Evolutionary conservation across 1,284 basidiomycete genomes (phyloP), one percentile per base, ranked within the genome.

Genomic region (Afroboletus lepidellus): DNA sequence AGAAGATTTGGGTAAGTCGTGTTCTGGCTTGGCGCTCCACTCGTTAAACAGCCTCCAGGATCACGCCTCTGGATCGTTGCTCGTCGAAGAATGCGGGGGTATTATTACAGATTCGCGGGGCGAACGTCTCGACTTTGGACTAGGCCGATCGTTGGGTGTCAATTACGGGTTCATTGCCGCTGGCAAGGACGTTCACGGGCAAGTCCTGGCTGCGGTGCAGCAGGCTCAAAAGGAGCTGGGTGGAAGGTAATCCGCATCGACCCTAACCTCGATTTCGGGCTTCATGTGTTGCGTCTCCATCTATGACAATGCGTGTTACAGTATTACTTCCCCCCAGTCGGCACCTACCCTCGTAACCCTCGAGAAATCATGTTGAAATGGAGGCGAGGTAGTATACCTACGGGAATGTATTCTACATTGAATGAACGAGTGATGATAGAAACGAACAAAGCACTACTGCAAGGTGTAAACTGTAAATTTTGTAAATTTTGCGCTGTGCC

Each of bases 1-100:
- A 96, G 70, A 96, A 95, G 73, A 94, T 97, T 39, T 97, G 92
- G 93, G 85, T 86, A 51, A 52, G 77, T 65, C 3, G 16, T 0
- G 8, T 7, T 12, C 3, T 16, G 8, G 5, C 20, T 6, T 21
- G 3, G 15, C 34, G 7, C 21, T 1, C 2, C 1, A n/a, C 1
- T 16, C 24, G 8, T 18, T 33, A 18, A 41, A 41, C 12, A 2
- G 16, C 3, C 24, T 41, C 3, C 32, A 85, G 91, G 97, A 99
- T 68, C 97, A 98, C 66, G 95, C 96, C 0, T 80, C 92, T 1
- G 97, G 96, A 1, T 77, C 82, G 1, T 69, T 99, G 8, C 78
- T 99, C 9, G 84, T 98, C 7, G 82, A 86, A 55, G 96, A 98
- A 72, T 90, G 94, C 0, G 95, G 95, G 3, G 95, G 95, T 0